Base-by-base conservation (phyloP, 768 basidiomycete genomes). In the Fomitopsis serialis region DNA sequence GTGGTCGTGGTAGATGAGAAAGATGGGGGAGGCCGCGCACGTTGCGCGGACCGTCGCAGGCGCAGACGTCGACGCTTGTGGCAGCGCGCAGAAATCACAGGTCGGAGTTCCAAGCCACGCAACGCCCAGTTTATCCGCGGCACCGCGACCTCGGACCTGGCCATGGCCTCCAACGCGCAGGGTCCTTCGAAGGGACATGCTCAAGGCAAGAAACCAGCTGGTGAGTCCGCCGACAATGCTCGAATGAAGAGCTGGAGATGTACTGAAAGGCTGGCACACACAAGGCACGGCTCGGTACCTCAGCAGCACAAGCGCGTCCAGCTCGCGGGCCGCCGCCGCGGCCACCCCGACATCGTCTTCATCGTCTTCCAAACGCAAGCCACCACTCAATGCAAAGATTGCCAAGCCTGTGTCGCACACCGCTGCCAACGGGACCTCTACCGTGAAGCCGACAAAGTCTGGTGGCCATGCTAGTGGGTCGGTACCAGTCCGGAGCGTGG, bases 11-110 rank as follows among this genome's bases (percentile, higher is more conserved):
- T 11, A 23, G 48, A 45, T 44, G 52, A 29, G 52, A 44, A 36
- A 45, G 53, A 35, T 42, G 55, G 48, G 36, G 53, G 54, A 42
- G 49, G 45, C 22, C 49, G 53, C 48, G 48, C 25, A 29, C 37
- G 37, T 40, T 34, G 48, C 35, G 48, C 48, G 15, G 48, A 11
- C 22, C 48, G 35, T n/a, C 48, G n/a, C n/a, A n/a, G n/a, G 34
- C 37, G 37, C 37, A 40, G 37, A 19, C 37, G 37, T 40, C 37
- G 37, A 40, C 37, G 37, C 37, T 40, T 19, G 37, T 40, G 37
- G 37, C 37, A 5, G 34, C 22, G 8, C 22, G 36, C 19, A 36
- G 36, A 36, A 40, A 49, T 49, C 36, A 37, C n/a, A 40, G 21
- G 25, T 19, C 48, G 35, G 48, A 40, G 48, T 49, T 37, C 48